Base-by-base conservation (phyloP, 106 monocot genomes). In the Acorus calamus region DNA sequence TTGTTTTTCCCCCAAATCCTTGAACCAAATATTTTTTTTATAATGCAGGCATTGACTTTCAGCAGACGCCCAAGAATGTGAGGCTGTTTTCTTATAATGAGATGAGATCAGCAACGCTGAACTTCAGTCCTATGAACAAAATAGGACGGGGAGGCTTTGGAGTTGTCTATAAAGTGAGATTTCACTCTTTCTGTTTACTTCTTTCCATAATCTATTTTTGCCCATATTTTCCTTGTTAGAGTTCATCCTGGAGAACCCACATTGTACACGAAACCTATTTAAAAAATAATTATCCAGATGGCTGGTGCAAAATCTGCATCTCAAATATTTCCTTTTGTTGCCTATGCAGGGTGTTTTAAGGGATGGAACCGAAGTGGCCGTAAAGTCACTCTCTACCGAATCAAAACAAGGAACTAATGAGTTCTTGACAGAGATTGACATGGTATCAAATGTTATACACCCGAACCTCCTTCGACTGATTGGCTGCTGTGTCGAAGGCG, bases 391-490 rank as follows among this genome's bases (percentile, higher is more conserved):
- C 9, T 78, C 74, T 58, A 52, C 70, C 10, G 78, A 85, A 78
- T 85, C 85, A 57, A 78, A 81, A 65, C 81, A 85, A 75, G 81
- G 80, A 68, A 68, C 42, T 7, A 77, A 60, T 49, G 84, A 85
- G 60, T 85, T 81, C 62, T 56, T 81, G 63, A 85, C 74, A 52
- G 85, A 81, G 75, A 85, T 85, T 75, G 74, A 77, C 48, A 67
- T 60, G 13, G 50, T 80, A 46, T 71, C 78, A 12, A 81, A 78
- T 65, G 58, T 81, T 69, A 75, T 60, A 66, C 74, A 85, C 67
- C 83, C 72, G 4, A 84, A 84, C 61, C 83, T 84, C 62, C 69
- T 84, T 52, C 55, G 46, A 62, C 64, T 84, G 10, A 59, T 84
- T 48, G 83, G 83, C 51, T 84, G 79, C 63, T 84, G 83, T 67